Base-by-base conservation (phyloP, 352 stramenopile species). In the Globisporangium uncinulatum region DNA sequence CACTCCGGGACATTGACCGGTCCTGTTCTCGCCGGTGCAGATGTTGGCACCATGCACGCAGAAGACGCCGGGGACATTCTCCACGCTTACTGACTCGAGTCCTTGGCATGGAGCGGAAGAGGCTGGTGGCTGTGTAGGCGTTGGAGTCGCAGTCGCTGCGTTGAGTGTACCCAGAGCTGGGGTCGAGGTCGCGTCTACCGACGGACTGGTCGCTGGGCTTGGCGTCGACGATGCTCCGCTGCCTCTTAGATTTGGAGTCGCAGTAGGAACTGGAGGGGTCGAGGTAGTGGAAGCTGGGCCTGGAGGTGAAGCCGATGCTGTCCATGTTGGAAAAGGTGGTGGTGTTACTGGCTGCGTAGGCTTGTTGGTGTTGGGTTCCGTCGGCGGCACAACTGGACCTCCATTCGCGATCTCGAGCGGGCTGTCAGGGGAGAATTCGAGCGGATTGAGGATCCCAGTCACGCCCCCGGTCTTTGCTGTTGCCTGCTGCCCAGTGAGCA, bases 1-100 rank as follows among this genome's bases (percentile, higher is more conserved):
- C 9, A 44, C 36, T 14, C 56, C 56, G 15, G 56, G 56, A 7
- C 56, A 62, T 3, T 55, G 43, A 19, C 56, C 47, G 34, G 42
- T 39, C 6, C 19, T 37, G 37, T 56, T 41, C n/a, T 32, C 44
- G 13, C 47, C 56, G 36, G 36, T 56, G 41, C 56, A 62, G n/a
- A 56, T 51, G 15, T 20, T 31, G 10, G 49, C 19, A 2, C 56
- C 56, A 11, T 20, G 34, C 21, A 56, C 56, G 9, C 56, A 62
- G 48, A 62, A 62, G 6, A 62, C 36, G 17, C 56, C 56, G 1
- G 47, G 44, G 13, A 53, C 56, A n/a, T 50, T 51, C 49, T 62
- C 56, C 39, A 62, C 37, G 56, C 56, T 62, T 15, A 62, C 39
- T 24, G 41, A 15, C 47, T 31, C 20, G n/a, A n/a, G 29, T n/a